Evolutionary conservation across 495 filamentous ascomycete genomes (phyloP).

Genomic region (Penicillium roqueforti): DNA sequence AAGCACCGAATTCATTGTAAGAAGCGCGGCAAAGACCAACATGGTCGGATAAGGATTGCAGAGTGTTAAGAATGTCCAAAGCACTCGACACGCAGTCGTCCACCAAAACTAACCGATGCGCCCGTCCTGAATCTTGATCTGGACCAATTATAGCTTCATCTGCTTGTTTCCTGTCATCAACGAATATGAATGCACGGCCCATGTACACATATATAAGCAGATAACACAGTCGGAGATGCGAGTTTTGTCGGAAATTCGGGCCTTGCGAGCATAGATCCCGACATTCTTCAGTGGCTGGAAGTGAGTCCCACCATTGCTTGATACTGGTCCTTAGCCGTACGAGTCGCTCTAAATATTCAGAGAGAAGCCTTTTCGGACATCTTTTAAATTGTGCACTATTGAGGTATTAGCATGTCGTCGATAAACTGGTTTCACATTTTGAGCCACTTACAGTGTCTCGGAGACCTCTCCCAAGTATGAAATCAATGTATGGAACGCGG

Average conservation of each 20-base stretch:
- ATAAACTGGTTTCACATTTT: neutral
- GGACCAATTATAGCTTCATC: neutral
- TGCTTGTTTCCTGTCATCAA: slow-evolving; percentile 23
- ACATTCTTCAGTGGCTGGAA: slow-evolving; percentile 34
- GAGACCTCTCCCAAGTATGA: slow-evolving; percentile 38
- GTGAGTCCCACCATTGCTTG: slow-evolving; percentile 40
- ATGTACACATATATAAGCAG: slow-evolving; percentile 42
- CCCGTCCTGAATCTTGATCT: slow-evolving; percentile 17
- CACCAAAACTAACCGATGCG: slow-evolving; percentile 34
- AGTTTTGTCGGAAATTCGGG: slow-evolving; percentile 37
- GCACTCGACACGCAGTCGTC: slow-evolving; percentile 45
- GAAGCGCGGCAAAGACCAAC: slow-evolving; percentile 44
- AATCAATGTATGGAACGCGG: slow-evolving; percentile 38
- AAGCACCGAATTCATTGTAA: slow-evolving; percentile 47
- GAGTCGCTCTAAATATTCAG: slow-evolving; percentile 36
- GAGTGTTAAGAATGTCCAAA: slow-evolving; percentile 39
- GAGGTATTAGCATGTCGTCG: neutral
- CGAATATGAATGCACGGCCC: slow-evolving; percentile 45
- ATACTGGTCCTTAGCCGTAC: slow-evolving; percentile 33
- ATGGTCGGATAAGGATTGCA: slow-evolving; percentile 38
- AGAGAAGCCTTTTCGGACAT: slow-evolving; percentile 33
- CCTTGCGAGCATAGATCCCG: slow-evolving; percentile 30
- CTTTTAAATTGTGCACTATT: slow-evolving; percentile 27
- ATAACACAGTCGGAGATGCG: slow-evolving; percentile 45
- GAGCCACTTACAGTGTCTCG: slow-evolving; percentile 35